Evolutionary conservation across 2,329 filamentous ascomycete species (phyloP).

Genomic region (Triangularia setosa): DNA sequence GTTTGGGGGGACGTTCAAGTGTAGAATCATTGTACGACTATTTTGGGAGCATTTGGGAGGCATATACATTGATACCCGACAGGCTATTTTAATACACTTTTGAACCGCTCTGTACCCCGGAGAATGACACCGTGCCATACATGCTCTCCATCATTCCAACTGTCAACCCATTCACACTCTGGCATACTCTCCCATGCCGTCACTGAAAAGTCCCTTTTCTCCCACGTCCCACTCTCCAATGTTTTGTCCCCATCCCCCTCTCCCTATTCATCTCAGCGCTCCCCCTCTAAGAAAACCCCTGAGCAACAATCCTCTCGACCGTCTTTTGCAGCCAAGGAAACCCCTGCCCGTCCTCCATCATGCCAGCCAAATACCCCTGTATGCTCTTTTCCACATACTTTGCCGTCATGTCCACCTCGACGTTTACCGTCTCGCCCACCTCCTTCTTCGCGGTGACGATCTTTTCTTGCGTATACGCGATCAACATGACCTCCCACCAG

Average conservation of each 20-base stretch:
- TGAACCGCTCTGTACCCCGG: neutral
- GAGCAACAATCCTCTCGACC: slow-evolving; percentile 70
- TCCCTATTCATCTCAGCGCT: slow-evolving; percentile 40
- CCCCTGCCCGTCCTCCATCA: slow-evolving; percentile 43
- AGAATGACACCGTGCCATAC: too few relatives aligned
- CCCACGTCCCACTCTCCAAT: neutral
- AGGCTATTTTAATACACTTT: neutral
- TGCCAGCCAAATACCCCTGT: slow-evolving; percentile 65
- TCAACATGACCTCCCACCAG: slow-evolving; percentile 97
- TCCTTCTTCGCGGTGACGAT: slow-evolving; percentile 78
- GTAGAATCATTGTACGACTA: neutral
- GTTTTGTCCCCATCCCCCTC: neutral
- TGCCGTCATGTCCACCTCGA: slow-evolving; percentile 85
- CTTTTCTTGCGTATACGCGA: slow-evolving; percentile 91
- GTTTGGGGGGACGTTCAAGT: slow-evolving; percentile 54
- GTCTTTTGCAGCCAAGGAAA: slow-evolving; percentile 65
- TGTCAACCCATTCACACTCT: too few relatives aligned
- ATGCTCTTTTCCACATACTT: slow-evolving; percentile 92
- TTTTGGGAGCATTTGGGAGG: neutral
- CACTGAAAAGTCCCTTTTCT: too few relatives aligned
- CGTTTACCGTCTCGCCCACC: slow-evolving; percentile 77
- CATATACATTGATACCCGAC: neutral
- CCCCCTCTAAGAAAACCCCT: slow-evolving; percentile 30
- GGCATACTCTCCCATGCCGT: too few relatives aligned
- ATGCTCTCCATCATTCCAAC: too few relatives aligned